Evolutionary conservation across 306 rosid genomes (phyloP), one percentile per base, ranked within the genome.

Genomic region (Inga oerstediana): DNA sequence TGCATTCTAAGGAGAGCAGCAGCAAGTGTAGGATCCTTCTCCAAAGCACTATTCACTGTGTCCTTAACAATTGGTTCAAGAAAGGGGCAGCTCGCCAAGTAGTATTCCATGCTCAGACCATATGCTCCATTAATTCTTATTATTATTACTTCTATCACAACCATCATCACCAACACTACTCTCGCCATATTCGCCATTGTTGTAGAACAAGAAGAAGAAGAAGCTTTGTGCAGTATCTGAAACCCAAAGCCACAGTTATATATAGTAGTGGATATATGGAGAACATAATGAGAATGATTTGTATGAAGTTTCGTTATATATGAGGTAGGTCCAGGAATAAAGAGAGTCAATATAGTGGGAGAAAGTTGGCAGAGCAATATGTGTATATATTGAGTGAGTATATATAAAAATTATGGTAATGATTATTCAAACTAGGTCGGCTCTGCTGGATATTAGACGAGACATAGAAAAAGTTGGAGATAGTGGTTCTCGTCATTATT

Each of bases 1-100:
- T 93, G 93, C 97, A 93, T 89, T 85, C 97, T 87, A 54, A 93
- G 22, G 15, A 93, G 94, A 27, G 69, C 87, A 9, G 92, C 93
- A 10, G 97, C 97, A 3, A 93, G 77, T 16, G 93, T 87, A 17
- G 92, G 95, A 88, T 93, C 93, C 43, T 74, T 78, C 34, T 90
- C 84, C 80, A 93, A 61, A 71, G 97, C 95, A 78, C 86, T 76
- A 30, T 49, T 84, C 27, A 93, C 88, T 2, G 72, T 87, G 62
- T 79, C 77, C 89, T 80, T 84, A 48, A 93, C 91, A 68, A 87
- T 76, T 3, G 72, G 80, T 3, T 93, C 97, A 12, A 80, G 85
- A 20, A 88, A 72, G 10, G 95, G 97, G 62, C 95, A 93, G 6
- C 89, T 90, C 52, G 79, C 73, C 35, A 90, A 45, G 84, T 93